Base-by-base conservation (phyloP, 441 rosid species). In the Monsonia emarginata region DNA sequence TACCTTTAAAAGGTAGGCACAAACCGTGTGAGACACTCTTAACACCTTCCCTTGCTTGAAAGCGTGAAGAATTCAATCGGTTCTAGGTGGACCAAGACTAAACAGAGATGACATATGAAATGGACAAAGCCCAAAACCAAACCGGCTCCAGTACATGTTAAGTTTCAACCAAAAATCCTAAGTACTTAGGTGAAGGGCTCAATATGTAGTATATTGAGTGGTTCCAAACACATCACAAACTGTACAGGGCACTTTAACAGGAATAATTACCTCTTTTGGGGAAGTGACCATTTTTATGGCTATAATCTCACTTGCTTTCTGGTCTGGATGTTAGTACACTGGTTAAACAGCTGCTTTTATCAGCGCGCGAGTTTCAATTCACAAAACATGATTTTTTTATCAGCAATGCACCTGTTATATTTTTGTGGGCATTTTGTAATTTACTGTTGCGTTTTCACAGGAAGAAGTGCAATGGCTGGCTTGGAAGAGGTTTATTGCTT, bases 401-500 rank as follows among this genome's bases (percentile, higher is more conserved):
- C 58, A 19, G 14, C 58, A 52, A 6, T 34, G 40, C 40, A 34
- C 14, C 58, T 52, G 21, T 34, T 40, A 62, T n/a, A 38, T 27
- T 64, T 59, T 2, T 28, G 24, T 21, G 25, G 31, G 7, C 11
- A 0, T 24, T 31, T 59, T 65, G 19, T 73, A n/a, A 32, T 68
- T 58, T 67, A 7, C 60, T 1, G 22, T 54, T 65, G 16, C 66
- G 16, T 21, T 48, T 50, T 40, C 72, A 62, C 85, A 90, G 98
- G 98, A 94, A 78, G 97, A 94, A 75, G 67, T 67, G 67, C 98
- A 90, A 65, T 94, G 97, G 98, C 77, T 86, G 80, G 93, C 93
- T 61, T 94, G 98, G 98, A 90, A 88, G 83, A 87, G 82, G 80
- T 80, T 85, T 72, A 73, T 90, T 70, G 85, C 87, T 65, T 94